A percentile compares a stretch with the other conserved stretches of the same genome.
Evolutionary conservation across 1,284 basidiomycete species (phyloP).

Genomic region (Pseudozyma sp.): DNA sequence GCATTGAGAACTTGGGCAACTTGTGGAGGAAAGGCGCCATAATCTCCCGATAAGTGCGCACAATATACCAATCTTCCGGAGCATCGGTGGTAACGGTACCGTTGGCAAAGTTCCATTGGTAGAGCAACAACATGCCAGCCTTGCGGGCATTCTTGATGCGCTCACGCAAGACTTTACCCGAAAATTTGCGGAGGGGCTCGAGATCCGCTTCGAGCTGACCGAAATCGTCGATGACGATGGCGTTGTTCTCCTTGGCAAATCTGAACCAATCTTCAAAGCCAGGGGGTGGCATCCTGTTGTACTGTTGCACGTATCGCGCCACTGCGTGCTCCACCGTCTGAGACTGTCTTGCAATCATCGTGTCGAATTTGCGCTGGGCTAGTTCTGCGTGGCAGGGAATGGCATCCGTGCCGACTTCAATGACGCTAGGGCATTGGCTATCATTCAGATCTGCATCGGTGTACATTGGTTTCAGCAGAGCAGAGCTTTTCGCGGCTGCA

Average conservation of each 20-base stretch:
- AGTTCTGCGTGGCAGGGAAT: slow-evolving; percentile 17
- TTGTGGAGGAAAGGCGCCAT: slow-evolving; percentile 26
- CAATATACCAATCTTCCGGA: slow-evolving; percentile 1
- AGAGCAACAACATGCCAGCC: slow-evolving; percentile 1
- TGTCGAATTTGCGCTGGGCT: slow-evolving; percentile 20
- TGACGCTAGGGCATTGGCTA: slow-evolving; percentile 12
- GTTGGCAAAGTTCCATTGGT: slow-evolving; percentile 25
- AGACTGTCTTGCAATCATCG: slow-evolving; percentile 17
- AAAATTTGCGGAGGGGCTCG: slow-evolving; percentile 16
- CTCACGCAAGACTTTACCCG: slow-evolving; percentile 17
- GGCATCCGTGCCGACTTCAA: slow-evolving; percentile 19
- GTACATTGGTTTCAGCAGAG: background rate
- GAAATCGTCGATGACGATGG: slow-evolving; percentile 28
- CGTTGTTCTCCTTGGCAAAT: slow-evolving; percentile 20
- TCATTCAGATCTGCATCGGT: background rate
- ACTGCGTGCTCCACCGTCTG: slow-evolving; percentile 22
- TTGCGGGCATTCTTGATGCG: slow-evolving; percentile 16
- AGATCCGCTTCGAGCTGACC: slow-evolving; percentile 32
- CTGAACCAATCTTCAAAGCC: slow-evolving; percentile 29
- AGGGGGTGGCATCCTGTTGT: slow-evolving; percentile 19
- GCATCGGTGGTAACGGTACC: slow-evolving; percentile 13
- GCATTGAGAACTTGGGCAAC: slow-evolving; percentile 23
- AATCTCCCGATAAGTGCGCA: slow-evolving; percentile 6
- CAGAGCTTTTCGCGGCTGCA: background rate
- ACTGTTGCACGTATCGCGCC: slow-evolving; percentile 20